Evolutionary conservation across 176 grass and related monocot species (phyloP).

Genomic region (Avena insularis): DNA sequence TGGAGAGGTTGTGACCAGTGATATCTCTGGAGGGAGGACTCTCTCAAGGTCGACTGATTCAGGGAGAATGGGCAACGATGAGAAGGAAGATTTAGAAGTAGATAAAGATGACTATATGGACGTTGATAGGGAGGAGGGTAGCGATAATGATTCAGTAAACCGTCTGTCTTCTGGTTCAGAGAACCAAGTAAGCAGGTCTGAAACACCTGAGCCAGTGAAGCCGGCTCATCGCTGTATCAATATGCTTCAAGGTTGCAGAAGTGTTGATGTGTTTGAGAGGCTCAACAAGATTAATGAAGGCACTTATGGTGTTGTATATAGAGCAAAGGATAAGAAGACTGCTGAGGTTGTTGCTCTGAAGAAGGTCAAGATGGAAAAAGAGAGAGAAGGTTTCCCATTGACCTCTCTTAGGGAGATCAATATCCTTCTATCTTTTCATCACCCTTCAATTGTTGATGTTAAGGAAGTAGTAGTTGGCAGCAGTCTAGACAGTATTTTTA

Average conservation of each 20-base stretch:
- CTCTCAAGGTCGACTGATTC: slow-evolving; percentile 80
- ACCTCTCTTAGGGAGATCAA: slow-evolving; percentile 99
- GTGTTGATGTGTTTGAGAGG: slow-evolving; percentile 99
- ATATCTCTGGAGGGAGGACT: slow-evolving; percentile 64
- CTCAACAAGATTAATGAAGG: slow-evolving; percentile 98
- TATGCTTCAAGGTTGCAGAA: slow-evolving; percentile 98
- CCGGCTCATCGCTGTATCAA: slow-evolving; percentile 83
- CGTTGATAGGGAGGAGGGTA: slow-evolving; percentile 59
- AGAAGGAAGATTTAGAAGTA: slow-evolving; percentile 44
- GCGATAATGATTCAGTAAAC: slow-evolving; percentile 42
- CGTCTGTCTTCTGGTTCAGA: slow-evolving; percentile 51
- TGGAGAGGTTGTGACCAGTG: slow-evolving; percentile 79
- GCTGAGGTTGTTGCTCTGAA: slow-evolving; percentile 90
- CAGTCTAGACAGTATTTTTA: slow-evolving; percentile 97
- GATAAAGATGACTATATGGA: slow-evolving; percentile 74
- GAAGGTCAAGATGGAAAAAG: slow-evolving; percentile 99
- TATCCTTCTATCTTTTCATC: slow-evolving; percentile 92
- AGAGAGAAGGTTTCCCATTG: slow-evolving; percentile 94
- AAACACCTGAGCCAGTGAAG: slow-evolving; percentile 68
- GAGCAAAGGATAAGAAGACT: slow-evolving; percentile 94
- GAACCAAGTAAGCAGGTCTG: slow-evolving; percentile 46
- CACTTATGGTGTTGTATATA: slow-evolving; percentile 98
- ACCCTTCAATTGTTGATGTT: slow-evolving; percentile 95
- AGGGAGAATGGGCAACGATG: slow-evolving; percentile 53
- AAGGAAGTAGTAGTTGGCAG: slow-evolving; percentile 99